These are phyloP conservation scores for Hymenoscyphus fructigenus DNA, from an alignment of 2,329 filamentous ascomycete species.

Conservation along the genomic window DNA sequence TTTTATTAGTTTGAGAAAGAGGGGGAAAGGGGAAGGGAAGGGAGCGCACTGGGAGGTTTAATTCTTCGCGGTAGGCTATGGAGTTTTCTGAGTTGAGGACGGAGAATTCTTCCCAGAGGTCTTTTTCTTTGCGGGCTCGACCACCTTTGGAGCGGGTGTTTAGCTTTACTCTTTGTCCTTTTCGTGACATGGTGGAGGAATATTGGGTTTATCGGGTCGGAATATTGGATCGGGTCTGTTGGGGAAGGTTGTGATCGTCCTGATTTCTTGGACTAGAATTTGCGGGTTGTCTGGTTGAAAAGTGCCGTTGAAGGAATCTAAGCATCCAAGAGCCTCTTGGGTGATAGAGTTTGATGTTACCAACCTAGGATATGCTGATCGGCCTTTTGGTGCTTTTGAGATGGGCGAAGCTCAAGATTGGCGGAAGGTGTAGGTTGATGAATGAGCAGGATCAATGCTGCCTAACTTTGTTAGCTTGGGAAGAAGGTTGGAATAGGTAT, in stretches of 20 bases:
- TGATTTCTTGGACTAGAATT: too few relatives aligned
- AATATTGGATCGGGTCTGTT: background rate
- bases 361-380: background rate
- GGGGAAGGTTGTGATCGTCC: too few relatives aligned
- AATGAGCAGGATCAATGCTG: background rate
- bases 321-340: background rate
- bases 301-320: background rate
- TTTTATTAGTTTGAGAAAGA: slow-evolving; percentile 37
- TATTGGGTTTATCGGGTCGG: background rate
- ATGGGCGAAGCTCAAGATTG: background rate
- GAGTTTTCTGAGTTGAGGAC: background rate
- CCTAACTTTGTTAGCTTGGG: background rate
- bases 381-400: background rate
- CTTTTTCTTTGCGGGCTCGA: background rate
- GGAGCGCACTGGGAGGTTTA: slow-evolving; percentile 33
- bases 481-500: too few relatives aligned
- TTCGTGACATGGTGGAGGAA: background rate
- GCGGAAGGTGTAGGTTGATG: background rate
- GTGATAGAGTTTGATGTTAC: background rate
- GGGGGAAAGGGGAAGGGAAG: background rate
- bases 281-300: background rate
- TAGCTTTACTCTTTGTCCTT: background rate
- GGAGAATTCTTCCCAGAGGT: background rate
- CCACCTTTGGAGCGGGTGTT: slow-evolving; percentile 8
- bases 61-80: slow-evolving; percentile 41